These are phyloP conservation scores for Scytalidium lignicola DNA, from an alignment of 2,329 filamentous ascomycete species.

Conservation along the genomic window DNA sequence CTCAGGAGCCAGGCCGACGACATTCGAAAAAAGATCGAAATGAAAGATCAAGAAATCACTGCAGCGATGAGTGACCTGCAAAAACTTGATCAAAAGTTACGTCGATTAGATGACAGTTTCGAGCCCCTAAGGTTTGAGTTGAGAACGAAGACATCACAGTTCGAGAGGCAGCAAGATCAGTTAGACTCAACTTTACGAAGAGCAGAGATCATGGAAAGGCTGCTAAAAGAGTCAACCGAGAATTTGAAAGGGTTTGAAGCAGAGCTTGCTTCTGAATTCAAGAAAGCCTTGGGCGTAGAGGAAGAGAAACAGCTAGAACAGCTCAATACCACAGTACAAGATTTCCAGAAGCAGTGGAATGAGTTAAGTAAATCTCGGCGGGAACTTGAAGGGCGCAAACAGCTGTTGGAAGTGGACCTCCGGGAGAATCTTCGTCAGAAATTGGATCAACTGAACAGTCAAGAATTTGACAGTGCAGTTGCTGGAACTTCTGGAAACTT, in stretches of 20 bases:
- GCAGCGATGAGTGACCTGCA: conserved; percentile 77
- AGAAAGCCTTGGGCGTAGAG: conserved; percentile 76
- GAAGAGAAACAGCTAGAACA: conserved; percentile 78
- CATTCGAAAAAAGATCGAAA: conserved; percentile 66
- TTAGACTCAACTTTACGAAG: conserved; percentile 63
- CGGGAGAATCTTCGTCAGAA: conserved; percentile 84
- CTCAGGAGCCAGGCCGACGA: conserved; percentile 59
- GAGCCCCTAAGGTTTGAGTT: conserved; percentile 75
- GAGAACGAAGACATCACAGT: conserved; percentile 65
- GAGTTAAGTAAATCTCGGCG: conserved; percentile 68
- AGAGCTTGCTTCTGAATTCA: conserved; percentile 82
- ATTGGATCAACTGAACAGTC: conserved; percentile 77
- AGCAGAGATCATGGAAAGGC: conserved; percentile 65
- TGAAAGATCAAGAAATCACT: conserved; percentile 84
- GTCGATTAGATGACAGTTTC: conserved; percentile 76
- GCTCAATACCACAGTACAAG: conserved; percentile 64
- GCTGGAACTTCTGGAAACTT: conserved; percentile 61
- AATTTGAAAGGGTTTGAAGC: conserved; percentile 72
- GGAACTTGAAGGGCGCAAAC: conserved; percentile 75
- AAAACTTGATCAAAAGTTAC: conserved; percentile 73
- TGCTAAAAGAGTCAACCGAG: conserved; percentile 70
- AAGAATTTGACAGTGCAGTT: conserved; percentile 63
- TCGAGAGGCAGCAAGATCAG: conserved; percentile 68
- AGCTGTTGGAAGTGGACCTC: conserved; percentile 78
- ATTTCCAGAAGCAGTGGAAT: conserved; percentile 71